Evolutionary conservation across 179 eudicot species (phyloP).

Genomic region (Pouteria campechiana): DNA sequence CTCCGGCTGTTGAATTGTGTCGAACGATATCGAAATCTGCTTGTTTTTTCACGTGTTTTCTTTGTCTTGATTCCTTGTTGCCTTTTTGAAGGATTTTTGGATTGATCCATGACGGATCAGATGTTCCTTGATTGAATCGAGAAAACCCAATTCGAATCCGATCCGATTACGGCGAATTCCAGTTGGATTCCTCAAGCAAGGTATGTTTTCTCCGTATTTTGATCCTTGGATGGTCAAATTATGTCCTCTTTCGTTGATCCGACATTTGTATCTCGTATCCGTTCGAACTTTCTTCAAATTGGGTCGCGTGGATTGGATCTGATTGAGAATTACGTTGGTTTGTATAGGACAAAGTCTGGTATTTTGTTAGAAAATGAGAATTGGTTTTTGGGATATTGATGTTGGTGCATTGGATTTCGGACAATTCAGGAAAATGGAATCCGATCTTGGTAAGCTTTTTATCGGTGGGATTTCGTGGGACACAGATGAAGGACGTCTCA

Average conservation of each 20-base stretch:
- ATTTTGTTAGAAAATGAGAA: not conserved
- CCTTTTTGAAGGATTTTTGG: conserved; percentile 8
- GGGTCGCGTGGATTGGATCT: conserved; percentile 15
- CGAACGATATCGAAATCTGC: not conserved
- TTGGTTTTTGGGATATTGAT: not conserved
- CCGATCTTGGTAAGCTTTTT: conserved; percentile 80
- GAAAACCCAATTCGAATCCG: conserved; percentile 16
- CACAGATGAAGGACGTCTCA: conserved; percentile 72
- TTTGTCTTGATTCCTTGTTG: conserved; percentile 10
- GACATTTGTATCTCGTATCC: not conserved
- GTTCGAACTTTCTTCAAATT: not conserved
- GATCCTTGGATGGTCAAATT: not conserved
- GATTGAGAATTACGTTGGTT: not conserved
- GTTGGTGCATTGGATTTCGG: conserved; percentile 1
- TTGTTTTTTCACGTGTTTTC: not conserved
- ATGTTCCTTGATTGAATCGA: conserved; percentile 25
- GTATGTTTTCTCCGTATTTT: conserved; percentile 3
- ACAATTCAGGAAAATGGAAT: conserved; percentile 39
- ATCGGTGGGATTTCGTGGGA: conserved; percentile 97
- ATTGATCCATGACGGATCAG: conserved; percentile 58
- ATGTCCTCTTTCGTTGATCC: not conserved
- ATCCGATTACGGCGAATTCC: conserved; percentile 4
- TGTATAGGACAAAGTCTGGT: not conserved
- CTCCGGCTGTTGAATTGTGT: not conserved
- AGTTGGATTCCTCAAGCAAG: conserved; percentile 6